Evolutionary conservation across 78 protist species (phyloP), one percentile per base, ranked within the genome.

Genomic region (Bodo saltans): DNA sequence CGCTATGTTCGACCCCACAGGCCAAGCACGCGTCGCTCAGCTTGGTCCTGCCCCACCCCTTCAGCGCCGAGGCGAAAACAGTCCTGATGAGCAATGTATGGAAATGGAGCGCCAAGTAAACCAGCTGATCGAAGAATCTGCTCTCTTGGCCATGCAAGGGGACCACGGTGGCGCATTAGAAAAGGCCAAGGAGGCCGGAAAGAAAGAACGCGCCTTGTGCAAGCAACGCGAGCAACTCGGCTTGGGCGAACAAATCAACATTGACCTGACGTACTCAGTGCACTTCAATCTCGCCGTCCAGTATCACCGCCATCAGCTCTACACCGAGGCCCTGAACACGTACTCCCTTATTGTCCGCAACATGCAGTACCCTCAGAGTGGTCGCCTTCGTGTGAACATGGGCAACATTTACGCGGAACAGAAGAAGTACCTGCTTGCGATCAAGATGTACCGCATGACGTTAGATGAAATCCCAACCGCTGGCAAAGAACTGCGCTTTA

Each of bases 301-400:
- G 87, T 72, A 70, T 70, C 89, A 86, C 33, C 30, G 53, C 29
- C 11, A 29, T 29, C 82, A 53, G 68, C 0, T 38, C 60, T 88
- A 74, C 87, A n/a, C 42, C 39, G 92, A 92, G 32, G 92, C 95
- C 0, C 40, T 87, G 70, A 79, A 73, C 70, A 85, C 90, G 23
- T 89, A 88, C 85, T 34, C 74, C 42, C 27, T 74, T 34, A 86
- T 94, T 21, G 93, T 90, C n/a, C 72, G 84, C 71, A 90, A 90
- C 88, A 91, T 85, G 42, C 8, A 68, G 21, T 88, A 84, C 35
- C 81, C 71, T 28, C 73, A 67, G 3, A 83, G 85, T 8, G 93
- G 93, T 23, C 90, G 95, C 27, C 87, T 94, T 34, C 92, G 95
- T 35, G 89, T 94, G 72, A 94, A 94, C 83, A 92, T 94, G 84